Evolutionary conservation across 345 rosid genomes (phyloP).

Genomic region (Bruguiera sexangula): DNA sequence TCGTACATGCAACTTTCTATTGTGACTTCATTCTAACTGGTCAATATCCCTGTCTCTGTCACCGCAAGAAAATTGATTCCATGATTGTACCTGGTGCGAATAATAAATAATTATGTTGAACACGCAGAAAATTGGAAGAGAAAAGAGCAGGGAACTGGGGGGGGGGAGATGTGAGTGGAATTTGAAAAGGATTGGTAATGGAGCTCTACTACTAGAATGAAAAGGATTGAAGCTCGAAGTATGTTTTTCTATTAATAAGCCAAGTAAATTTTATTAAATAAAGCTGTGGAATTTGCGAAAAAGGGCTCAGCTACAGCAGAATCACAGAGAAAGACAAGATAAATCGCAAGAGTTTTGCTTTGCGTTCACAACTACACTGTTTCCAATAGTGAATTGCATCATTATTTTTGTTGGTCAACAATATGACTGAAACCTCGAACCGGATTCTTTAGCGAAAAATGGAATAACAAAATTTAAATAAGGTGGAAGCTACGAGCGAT

Average conservation of each 20-base stretch:
- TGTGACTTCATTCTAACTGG: constrained; percentile 1
- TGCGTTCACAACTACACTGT: background rate
- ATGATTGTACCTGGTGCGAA: background rate
- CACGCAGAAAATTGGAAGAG: background rate
- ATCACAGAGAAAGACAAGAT: too few species aligned
- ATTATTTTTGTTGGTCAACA: background rate
- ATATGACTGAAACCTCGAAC: background rate
- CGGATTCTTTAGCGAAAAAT: background rate
- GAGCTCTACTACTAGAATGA: too few species aligned
- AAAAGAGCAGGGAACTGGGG: background rate
- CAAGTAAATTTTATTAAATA: too few species aligned
- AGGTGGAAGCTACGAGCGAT: too few species aligned
- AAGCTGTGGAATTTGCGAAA: too few species aligned
- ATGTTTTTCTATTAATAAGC: too few species aligned
- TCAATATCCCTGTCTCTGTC: constrained; percentile 1
- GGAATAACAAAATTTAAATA: too few species aligned
- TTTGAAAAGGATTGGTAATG: background rate
- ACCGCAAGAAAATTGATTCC: background rate
- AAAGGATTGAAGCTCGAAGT: too few species aligned
- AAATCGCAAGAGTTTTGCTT: background rate
- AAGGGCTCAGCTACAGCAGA: too few species aligned
- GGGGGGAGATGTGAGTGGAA: too few species aligned
- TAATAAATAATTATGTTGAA: too few species aligned
- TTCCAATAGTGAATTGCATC: background rate
- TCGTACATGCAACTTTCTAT: constrained; percentile 11